Percentiles rank a stretch among this genome's conserved stretches.
Conservation (phyloP, 208 protist genomes). For the Phytomonas francai region DNA sequence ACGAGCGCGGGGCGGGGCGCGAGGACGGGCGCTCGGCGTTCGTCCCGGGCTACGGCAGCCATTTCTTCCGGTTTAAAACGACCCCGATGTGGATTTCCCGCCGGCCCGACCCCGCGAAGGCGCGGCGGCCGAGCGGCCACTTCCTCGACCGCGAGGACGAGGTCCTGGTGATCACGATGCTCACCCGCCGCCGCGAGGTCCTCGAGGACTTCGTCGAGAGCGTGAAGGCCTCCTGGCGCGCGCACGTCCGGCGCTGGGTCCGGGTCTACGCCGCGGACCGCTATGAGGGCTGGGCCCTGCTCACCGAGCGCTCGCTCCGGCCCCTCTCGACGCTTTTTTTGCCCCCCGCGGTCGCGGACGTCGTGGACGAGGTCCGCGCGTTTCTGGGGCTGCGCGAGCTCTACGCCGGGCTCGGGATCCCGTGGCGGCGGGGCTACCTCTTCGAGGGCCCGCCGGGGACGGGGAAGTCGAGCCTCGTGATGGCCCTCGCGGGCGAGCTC, state of each 20-base stretch:
- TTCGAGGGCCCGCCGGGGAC: constrained; percentile 92
- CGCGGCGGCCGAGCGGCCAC: constrained; percentile 14
- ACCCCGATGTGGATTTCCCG: constrained; percentile 71
- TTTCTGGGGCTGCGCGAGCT: constrained; percentile 77
- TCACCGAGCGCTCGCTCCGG: constrained; percentile 54
- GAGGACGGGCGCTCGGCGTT: constrained; percentile 25
- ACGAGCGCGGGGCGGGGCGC: constrained; percentile 24
- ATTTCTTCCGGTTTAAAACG: constrained; percentile 48
- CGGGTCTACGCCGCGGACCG: constrained; percentile 55
- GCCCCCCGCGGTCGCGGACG: constrained; percentile 25
- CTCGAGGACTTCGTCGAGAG: constrained; percentile 48
- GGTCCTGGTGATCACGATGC: constrained; percentile 37
- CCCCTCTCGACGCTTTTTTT: constrained; percentile 72
- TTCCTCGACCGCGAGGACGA: constrained; percentile 4
- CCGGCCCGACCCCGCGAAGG: constrained; percentile 57
- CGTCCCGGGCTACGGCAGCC: constrained; percentile 79
- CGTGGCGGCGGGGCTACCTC: constrained; percentile 93
- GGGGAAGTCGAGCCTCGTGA: constrained; percentile 91
- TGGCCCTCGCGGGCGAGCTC: constrained; percentile 89
- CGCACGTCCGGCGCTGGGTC: constrained; percentile 41
- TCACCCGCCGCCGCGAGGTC: constrained; percentile 48
- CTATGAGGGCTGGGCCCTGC: constrained; percentile 56
- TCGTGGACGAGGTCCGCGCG: constrained; percentile 69
- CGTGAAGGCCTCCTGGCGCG: constrained; percentile 46
- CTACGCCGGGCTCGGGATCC: constrained; percentile 89